Evolutionary conservation across 441 rosid species (phyloP).

Genomic region (Gossypium aridum): DNA sequence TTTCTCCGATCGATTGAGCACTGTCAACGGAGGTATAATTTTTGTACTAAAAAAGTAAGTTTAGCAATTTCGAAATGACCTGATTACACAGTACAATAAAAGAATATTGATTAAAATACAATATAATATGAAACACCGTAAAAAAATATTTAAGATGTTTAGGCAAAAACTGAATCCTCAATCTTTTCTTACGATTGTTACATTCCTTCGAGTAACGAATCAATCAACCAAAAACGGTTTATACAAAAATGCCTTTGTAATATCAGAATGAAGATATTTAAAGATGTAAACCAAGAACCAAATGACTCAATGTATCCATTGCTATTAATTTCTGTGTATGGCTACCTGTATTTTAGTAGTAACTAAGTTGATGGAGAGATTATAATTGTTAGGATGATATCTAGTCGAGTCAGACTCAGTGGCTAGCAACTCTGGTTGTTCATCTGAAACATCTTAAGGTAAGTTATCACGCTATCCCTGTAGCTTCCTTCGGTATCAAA

Average conservation of each 20-base stretch:
- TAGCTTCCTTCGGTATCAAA: constrained; percentile 84
- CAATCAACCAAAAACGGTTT: constrained; percentile 1
- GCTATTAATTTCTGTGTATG: neutral
- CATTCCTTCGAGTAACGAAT: neutral
- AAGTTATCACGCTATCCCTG: constrained; percentile 58
- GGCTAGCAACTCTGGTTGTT: neutral
- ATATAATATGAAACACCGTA: neutral
- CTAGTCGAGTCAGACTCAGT: neutral
- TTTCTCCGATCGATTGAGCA: neutral
- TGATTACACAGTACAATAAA: no score
- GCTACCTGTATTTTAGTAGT: neutral
- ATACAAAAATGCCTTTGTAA: neutral
- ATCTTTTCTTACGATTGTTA: neutral
- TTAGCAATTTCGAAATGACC: no score
- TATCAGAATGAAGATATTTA: neutral
- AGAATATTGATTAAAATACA: no score
- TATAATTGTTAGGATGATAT: neutral
- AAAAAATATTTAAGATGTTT: neutral
- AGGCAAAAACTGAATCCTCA: neutral
- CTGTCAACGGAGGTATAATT: no score
- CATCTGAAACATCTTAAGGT: neutral
- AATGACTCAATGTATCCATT: neutral
- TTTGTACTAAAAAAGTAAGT: no score
- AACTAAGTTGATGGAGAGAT: neutral
- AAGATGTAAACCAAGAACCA: neutral